A percentile compares a stretch with the other conserved stretches of the same genome.
These are phyloP conservation scores for Umbellularia californica DNA, from an alignment of 164 flowering plant species.

Conservation along the genomic window DNA sequence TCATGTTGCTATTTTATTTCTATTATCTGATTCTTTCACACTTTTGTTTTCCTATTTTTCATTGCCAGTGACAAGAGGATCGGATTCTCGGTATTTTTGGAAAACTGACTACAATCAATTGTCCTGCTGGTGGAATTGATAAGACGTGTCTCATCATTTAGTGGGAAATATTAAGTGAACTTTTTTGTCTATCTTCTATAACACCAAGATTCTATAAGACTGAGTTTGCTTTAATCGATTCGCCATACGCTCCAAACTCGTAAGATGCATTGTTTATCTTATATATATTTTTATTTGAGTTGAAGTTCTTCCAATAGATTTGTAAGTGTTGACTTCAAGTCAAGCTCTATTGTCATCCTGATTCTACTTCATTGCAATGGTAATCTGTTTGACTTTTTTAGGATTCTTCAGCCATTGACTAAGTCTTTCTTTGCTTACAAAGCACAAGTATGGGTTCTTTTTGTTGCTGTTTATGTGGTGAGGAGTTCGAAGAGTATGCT, in stretches of 20 bases:
- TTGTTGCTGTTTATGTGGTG: slow-evolving; percentile 56
- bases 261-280: background rate
- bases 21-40: background rate
- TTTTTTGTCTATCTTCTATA: background rate
- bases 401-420: background rate
- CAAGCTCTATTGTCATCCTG: background rate
- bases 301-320: background rate
- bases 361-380: background rate
- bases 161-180: background rate
- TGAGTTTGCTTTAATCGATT: background rate
- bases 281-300: background rate
- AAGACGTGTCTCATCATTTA: background rate
- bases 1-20: background rate
- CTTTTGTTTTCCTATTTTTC: background rate
- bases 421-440: background rate
- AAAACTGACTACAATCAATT: background rate
- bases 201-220: background rate
- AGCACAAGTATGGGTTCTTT: slow-evolving; percentile 40
- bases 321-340: background rate
- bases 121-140: background rate
- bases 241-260: background rate
- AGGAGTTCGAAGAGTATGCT: slow-evolving; percentile 44
- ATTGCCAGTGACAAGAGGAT: background rate
- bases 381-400: background rate
- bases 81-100: background rate